Conservation (phyloP, 2,329 filamentous ascomycete genomes). For the Aspergillus brasiliensis region DNA sequence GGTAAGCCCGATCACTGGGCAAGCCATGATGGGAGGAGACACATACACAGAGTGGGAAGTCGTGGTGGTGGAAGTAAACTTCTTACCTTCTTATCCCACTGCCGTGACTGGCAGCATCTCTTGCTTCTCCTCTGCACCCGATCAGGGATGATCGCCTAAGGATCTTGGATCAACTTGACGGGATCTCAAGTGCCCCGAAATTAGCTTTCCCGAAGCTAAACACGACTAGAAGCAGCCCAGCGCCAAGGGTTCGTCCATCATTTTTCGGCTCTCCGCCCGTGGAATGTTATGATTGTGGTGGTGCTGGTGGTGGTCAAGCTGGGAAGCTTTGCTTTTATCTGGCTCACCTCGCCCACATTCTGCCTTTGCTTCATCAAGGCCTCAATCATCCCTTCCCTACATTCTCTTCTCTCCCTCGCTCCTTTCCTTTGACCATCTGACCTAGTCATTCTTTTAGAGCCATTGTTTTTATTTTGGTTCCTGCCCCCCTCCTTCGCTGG, state of each 20-base stretch:
- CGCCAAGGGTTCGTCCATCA: constrained; percentile 12
- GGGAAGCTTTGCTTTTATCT: constrained; percentile 5
- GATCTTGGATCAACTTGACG: not conserved
- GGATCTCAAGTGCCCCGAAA: not conserved
- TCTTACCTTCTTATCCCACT: not conserved
- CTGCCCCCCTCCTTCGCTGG: constrained; percentile 7
- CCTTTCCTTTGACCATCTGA: constrained; percentile 3
- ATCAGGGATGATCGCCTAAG: constrained; percentile 4
- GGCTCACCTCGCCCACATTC: constrained; percentile 1
- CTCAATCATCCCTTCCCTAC: constrained; percentile 9
- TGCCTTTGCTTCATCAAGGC: not conserved
- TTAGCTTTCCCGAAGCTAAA: constrained; percentile 8
- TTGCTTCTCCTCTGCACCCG: not conserved
- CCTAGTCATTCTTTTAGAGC: constrained; percentile 18
- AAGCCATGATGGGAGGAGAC: not conserved
- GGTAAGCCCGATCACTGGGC: not conserved
- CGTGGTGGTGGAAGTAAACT: not conserved
- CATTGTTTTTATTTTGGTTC: constrained; percentile 1
- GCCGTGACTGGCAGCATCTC: not conserved
- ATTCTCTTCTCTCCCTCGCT: constrained; percentile 4
- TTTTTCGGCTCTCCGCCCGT: constrained; percentile 10
- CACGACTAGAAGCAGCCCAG: not conserved
- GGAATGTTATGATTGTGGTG: constrained; percentile 5
- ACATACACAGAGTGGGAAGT: not conserved
- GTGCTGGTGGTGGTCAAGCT: not conserved